Base-by-base conservation (phyloP, 305 asterid species). In the Solanum hybrid region DNA sequence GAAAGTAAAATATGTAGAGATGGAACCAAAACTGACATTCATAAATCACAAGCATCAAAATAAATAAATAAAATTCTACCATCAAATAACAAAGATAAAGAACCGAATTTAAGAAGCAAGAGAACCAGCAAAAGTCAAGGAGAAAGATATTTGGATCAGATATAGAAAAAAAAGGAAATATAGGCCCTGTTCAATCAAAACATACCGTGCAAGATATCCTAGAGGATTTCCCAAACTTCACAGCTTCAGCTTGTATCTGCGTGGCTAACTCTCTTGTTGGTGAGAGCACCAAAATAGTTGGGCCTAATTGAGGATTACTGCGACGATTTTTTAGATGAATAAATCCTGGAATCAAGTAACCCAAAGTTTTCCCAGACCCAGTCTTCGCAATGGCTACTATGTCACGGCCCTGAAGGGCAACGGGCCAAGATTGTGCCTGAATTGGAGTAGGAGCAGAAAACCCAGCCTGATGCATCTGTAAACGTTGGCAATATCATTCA, bases 381-480 rank as follows among this genome's bases (percentile, higher is more conserved):
- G 91, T 90, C 83, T 90, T 90, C 6, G 91, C 91, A 86, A 90
- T 80, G 37, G 91, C 91, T 35, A 90, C 91, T 37, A 90, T 90
- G 40, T 90, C 90, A 26, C 91, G 89, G 37, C 87, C 87, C 77
- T 90, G 91, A 34, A 90, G 89, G 39, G 91, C 91, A 77, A 90
- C 87, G 12, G 91, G 91, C 89, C 91, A 90, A 31, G 91, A 86
- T 16, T 86, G 91, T 79, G 91, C 91, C 90, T 90, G 89, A 51
- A 90, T 90, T 37, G 91, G 89, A 51, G 89, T 90, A 77, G 91
- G 91, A 39, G 91, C 89, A 12, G 91, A 69, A 87, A 87, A 90
- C 83, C 91, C 91, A 85, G 91, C 91, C 36, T 88, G 86, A 61
- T 89, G 97, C 91, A 94, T 97, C 99, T 97, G 97, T 94, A 93